Conservation (phyloP, 192 early-diverging fungal genomes). For the Backusella circina region DNA sequence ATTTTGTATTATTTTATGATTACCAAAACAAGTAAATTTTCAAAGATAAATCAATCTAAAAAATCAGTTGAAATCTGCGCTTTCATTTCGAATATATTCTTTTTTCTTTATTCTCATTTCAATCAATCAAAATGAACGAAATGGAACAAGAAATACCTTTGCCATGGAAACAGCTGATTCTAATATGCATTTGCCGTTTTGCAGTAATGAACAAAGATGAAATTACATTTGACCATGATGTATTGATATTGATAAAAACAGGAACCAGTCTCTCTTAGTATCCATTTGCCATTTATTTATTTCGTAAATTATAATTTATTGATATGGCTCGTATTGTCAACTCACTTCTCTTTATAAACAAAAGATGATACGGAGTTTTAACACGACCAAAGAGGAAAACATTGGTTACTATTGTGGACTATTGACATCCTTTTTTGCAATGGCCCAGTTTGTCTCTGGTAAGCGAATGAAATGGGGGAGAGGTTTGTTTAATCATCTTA, state of each 20-base stretch:
- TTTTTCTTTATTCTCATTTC: background rate
- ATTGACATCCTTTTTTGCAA: conserved; percentile 43
- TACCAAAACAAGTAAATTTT: background rate
- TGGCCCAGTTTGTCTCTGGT: conserved; percentile 50
- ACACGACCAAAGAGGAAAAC: conserved; percentile 57
- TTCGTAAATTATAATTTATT: background rate
- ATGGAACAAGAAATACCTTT: background rate
- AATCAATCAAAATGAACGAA: background rate
- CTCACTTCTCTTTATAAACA: background rate
- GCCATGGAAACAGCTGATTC: background rate
- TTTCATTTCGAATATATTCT: background rate
- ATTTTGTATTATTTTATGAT: no score
- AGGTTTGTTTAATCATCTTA: no score
- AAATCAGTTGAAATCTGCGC: background rate
- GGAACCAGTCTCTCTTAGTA: conserved; percentile 18
- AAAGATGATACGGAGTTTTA: conserved; percentile 58
- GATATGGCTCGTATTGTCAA: background rate
- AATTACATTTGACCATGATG: no score
- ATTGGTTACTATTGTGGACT: conserved; percentile 42
- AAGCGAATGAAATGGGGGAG: no score
- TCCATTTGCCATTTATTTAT: conserved; percentile 15
- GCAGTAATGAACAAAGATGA: background rate
- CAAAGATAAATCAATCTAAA: background rate
- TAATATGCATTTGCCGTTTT: background rate
- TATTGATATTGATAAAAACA: no score